Conservation (phyloP, 2,329 filamentous ascomycete species). For the Byssothecium circinans region DNA sequence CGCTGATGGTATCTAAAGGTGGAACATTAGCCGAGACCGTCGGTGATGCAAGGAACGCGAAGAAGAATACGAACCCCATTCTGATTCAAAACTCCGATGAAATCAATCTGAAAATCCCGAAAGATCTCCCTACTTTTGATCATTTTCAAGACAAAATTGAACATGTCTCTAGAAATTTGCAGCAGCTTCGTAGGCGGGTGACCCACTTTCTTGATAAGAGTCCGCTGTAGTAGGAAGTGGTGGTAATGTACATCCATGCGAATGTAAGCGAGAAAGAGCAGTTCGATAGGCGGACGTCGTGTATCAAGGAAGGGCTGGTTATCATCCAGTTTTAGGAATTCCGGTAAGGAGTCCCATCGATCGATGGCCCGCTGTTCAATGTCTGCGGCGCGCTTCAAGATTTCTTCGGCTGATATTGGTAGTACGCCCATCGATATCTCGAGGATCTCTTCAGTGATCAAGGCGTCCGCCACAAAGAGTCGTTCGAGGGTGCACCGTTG, state of each 20-base stretch:
- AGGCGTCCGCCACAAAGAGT: conserved; percentile 52
- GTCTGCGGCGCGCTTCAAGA: conserved; percentile 41
- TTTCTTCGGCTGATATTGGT: conserved; percentile 33
- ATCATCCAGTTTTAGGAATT: conserved; percentile 28
- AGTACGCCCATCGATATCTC: conserved; percentile 55
- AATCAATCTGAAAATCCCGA: conserved; percentile 48
- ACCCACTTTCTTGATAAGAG: conserved; percentile 52
- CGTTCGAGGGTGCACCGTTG: conserved; percentile 51
- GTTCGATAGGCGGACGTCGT: conserved; percentile 41
- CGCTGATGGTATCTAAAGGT: conserved; percentile 40
- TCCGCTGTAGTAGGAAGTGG: conserved; percentile 54
- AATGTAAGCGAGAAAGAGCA: conserved; percentile 44
- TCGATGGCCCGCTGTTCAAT: conserved; percentile 26
- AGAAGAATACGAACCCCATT: conserved; percentile 31
- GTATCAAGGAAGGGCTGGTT: conserved; percentile 17
- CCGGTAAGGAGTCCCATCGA: conserved; percentile 29
- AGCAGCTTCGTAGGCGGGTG: conserved; percentile 40
- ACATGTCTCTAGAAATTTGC: conserved; percentile 41
- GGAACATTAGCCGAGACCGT: no score
- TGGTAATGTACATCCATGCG: conserved; percentile 10
- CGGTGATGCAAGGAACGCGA: no score
- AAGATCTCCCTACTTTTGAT: conserved; percentile 45
- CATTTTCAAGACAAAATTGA: conserved; percentile 42
- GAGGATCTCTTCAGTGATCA: conserved; percentile 61
- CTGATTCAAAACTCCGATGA: conserved; percentile 42